Base-by-base conservation (phyloP, 202 grass and related monocot species). In the Miscanthus sacchariflorus region DNA sequence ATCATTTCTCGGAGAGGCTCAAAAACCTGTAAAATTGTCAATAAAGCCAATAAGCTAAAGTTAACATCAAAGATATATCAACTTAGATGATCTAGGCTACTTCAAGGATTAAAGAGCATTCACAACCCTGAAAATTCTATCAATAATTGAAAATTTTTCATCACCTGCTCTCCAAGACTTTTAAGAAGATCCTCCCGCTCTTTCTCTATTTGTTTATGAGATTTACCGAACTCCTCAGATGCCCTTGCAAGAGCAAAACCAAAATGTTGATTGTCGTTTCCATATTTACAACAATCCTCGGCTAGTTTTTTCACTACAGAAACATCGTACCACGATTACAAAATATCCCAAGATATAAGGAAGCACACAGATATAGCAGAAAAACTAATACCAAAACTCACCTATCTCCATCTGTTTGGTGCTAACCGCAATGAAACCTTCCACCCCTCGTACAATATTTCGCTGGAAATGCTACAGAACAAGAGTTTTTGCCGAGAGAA, bases 361-460 rank as follows among this genome's bases (percentile, higher is more conserved):
- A 72, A 70, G 76, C 23, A 46, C 50, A 76, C 44, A 81, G 5
- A 10, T 24, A 69, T 63, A 11, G 48, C 39, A 35, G 40, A 30
- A 83, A 67, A 21, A 27, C 2, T 59, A 50, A 78, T 39, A 40
- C 18, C 19, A 46, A 58, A 15, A 58, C 28, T 68, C 90, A 99
- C 97, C 89, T 82, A 96, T 96, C 77, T 99, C 93, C 91, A 96
- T 95, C 90, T 99, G 97, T 80, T 96, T 99, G 79, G 89, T 95
- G 91, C 94, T 96, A 54, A 96, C 84, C 66, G 93, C 91, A 88
- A 95, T 89, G 75, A 96, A 97, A 72, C 91, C 87, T 83, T 99
- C 94, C 10, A 99, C 68, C 4, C 97, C 94, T 15, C 93, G 90
- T 33, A 91, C 80, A 80, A 99, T 97, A 78, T 80, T 92, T 69